These are phyloP conservation scores for Cryomyces minteri DNA, from an alignment of 495 filamentous ascomycete species.

Conservation along the genomic window DNA sequence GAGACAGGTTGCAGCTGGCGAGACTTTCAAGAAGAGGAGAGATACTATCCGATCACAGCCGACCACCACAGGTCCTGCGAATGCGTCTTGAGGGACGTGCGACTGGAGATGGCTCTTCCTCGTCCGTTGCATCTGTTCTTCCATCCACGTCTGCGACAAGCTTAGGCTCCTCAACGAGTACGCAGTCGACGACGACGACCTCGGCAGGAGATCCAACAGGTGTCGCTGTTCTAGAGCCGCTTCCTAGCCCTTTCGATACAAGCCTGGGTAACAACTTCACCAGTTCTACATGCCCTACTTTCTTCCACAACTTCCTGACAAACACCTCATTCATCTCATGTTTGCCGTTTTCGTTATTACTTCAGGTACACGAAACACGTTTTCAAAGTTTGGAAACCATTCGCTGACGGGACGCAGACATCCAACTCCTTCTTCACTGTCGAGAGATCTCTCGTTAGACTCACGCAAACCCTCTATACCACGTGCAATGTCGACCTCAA, in stretches of 20 bases:
- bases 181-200: no score
- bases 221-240: neutral
- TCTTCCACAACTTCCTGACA: conserved; percentile 47
- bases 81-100: neutral
- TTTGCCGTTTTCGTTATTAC: conserved; percentile 54
- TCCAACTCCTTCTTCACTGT: conserved; percentile 63
- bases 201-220: no score
- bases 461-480: conserved; percentile 51
- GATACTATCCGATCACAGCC: conserved; percentile 6
- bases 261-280: conserved; percentile 53
- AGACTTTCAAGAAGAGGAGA: neutral
- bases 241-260: conserved; percentile 58
- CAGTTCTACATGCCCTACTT: conserved; percentile 36
- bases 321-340: conserved; percentile 47
- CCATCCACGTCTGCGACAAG: no score
- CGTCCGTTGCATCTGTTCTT: no score
- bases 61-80: conserved; percentile 1
- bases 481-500: conserved; percentile 45
- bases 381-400: no score
- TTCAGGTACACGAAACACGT: conserved; percentile 30
- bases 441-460: conserved; percentile 39
- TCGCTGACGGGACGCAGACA: conserved; percentile 20
- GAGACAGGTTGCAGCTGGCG: neutral
- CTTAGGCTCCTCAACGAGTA: no score
- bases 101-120: no score